These are phyloP conservation scores for Geum urbanum DNA, from an alignment of 306 rosid species.

Conservation along the genomic window DNA sequence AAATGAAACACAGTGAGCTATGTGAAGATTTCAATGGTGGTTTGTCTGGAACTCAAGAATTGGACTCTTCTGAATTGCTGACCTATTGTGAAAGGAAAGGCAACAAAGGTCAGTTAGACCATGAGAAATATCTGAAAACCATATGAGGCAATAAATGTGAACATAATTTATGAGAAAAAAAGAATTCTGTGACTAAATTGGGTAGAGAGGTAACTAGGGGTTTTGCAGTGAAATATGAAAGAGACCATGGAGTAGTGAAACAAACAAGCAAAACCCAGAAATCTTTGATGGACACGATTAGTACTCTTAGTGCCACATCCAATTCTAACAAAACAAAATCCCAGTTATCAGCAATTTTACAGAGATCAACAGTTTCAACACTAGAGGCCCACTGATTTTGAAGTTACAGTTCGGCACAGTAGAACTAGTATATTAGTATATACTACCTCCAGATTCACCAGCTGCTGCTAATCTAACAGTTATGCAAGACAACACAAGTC, in stretches of 20 bases:
- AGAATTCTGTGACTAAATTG: slow-evolving; percentile 21
- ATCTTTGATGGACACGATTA: slow-evolving; percentile 37
- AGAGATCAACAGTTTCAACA: slow-evolving; percentile 47
- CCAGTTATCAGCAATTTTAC: slow-evolving; percentile 34
- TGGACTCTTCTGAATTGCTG: slow-evolving; percentile 59
- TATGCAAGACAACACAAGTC: too few relatives aligned
- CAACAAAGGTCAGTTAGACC: slow-evolving; percentile 55
- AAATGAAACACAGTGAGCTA: slow-evolving; percentile 26
- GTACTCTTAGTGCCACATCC: slow-evolving; percentile 37
- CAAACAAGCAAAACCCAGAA: slow-evolving; percentile 43
- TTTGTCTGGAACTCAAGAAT: slow-evolving; percentile 47
- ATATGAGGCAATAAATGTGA: slow-evolving; percentile 44
- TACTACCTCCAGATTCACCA: neutral
- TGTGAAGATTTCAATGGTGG: slow-evolving; percentile 45
- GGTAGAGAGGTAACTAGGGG: slow-evolving; percentile 48
- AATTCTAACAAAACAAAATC: slow-evolving; percentile 33
- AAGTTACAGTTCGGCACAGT: slow-evolving; percentile 30
- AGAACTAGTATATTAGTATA: slow-evolving; percentile 22
- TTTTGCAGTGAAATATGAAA: slow-evolving; percentile 52
- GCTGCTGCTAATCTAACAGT: neutral
- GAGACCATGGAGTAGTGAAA: slow-evolving; percentile 42
- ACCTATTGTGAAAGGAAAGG: slow-evolving; percentile 67
- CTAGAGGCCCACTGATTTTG: slow-evolving; percentile 38
- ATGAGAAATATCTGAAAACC: slow-evolving; percentile 78
- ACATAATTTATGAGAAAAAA: slow-evolving; percentile 8